Evolutionary conservation across 2,329 filamentous ascomycete genomes (phyloP), one percentile per base, ranked within the genome.

Genomic region (Fusarium robinianum): DNA sequence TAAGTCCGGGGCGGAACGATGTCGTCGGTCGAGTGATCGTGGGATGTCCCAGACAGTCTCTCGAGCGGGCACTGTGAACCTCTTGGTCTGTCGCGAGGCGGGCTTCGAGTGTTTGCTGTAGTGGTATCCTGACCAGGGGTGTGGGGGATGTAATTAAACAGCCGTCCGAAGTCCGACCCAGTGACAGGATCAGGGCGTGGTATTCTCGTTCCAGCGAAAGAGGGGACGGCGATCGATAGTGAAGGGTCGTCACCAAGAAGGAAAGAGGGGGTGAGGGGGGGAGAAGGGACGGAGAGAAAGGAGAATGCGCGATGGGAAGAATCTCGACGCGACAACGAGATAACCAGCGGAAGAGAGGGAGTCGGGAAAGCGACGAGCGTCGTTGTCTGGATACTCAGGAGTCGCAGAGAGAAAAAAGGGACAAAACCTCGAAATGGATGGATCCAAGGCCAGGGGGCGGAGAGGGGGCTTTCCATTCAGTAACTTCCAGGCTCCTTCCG

Each of bases 91-190:
- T 17, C 25, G 48, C 38, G 43, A 49, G 49, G 45, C 42, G 39
- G 48, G 40, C 41, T 18, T 26, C 27, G 39, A 57, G 32, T 61
- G 56, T 61, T 61, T 60, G n/a, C n/a, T n/a, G n/a, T n/a, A n/a
- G n/a, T n/a, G n/a, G n/a, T n/a, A 50, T 60, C 30, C 51, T 45
- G 55, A 46, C 49, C 48, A 57, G 58, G 57, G 58, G 50, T 47
- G 57, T 49, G 57, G 58, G 58, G 35, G 41, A 46, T 42, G 56
- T 60, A 61, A 61, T 61, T 62, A 61, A 61, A 61, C 58, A 58
- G 52, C 50, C 55, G 57, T 49, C 44, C 16, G 41, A 44, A 43
- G 43, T 49, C 47, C 38, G 48, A 54, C 46, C 53, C 44, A 45
- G 45, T 47, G 46, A 46, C 43, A 34, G 39, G 45, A 42, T 58